Base-by-base conservation (phyloP, 768 basidiomycete species). In the Xerocomellus amylosporus region DNA sequence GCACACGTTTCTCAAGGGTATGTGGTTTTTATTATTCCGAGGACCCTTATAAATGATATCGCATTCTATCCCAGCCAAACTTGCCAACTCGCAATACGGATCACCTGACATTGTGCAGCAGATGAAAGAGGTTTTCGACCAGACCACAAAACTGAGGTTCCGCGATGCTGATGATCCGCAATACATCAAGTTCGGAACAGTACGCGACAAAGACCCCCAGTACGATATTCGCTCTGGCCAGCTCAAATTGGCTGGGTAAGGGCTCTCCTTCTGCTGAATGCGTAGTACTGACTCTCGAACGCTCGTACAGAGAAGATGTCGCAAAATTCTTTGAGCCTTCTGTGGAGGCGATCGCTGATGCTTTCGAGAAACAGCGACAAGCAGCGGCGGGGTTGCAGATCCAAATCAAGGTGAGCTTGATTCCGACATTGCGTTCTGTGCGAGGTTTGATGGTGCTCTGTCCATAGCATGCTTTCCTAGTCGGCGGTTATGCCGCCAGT, bases 401-500 rank as follows among this genome's bases (percentile, higher is more conserved):
- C 14, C 37, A 55, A 59, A 33, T 76, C 69, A 60, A 50, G 67
- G 60, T 59, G 17, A 26, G 31, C 1, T 31, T 28, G 19, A 15
- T 8, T 15, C 24, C 22, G n/a, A n/a, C 30, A 26, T 26, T 14
- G 13, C 3, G 8, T 19, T 28, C 10, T 37, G 26, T 28, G 5
- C 4, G 5, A 14, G 14, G 7, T 30, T 38, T 41, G 8, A 50
- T 36, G 13, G n/a, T 15, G 12, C 9, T n/a, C 17, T 33, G 10
- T 36, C 15, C 5, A 22, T 31, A 70, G 69, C 44, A 70, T 24
- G 71, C 78, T n/a, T 74, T 79, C 40, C 72, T 85, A 1, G 78
- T 82, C 3, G 79, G 80, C 1, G 79, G 79, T 0, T 81, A 79
- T 56, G 74, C 75, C 1, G 75, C 77, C 7, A 80, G 72, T 48